Percentiles rank a stretch among this genome's conserved stretches.
phyloP scores from a whole-genome alignment of 441 rosid species.

The Corymbia citriodora region DNA sequence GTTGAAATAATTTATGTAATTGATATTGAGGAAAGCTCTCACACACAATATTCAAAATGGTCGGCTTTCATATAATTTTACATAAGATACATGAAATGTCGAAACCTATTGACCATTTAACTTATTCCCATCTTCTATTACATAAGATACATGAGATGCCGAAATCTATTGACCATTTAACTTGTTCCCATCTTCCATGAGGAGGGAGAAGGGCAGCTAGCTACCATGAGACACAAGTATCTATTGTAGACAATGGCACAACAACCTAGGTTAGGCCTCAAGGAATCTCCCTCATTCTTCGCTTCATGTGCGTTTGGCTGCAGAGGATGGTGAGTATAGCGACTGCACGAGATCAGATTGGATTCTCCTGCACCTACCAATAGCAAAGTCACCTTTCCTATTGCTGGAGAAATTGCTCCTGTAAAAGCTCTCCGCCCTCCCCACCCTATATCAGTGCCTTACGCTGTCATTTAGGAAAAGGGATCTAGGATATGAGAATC shows the following conservation, averaged over 20 bases:
- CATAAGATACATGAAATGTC: not conserved
- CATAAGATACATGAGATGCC: too few relatives aligned
- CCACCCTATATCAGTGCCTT: not conserved
- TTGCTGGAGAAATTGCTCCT: not conserved
- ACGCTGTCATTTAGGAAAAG: not conserved
- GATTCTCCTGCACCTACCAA: not conserved
- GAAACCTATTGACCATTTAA: too few relatives aligned
- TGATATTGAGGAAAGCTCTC: not conserved
- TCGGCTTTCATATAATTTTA: too few relatives aligned
- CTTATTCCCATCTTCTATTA: too few relatives aligned
- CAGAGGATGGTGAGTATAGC: not conserved
- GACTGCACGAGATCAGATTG: not conserved
- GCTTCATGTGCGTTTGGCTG: fast-evolving
- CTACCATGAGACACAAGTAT: not conserved
- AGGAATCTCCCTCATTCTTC: not conserved
- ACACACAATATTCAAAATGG: not conserved
- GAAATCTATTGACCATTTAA: not conserved
- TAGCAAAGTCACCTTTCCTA: not conserved
- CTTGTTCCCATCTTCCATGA: not conserved
- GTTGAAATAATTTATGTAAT: not conserved
- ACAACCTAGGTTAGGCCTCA: not conserved
- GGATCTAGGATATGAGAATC: not conserved
- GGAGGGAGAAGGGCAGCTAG: not conserved
- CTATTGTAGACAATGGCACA: not conserved
- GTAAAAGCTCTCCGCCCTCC: not conserved